These are phyloP conservation scores for Diaporthe helianthi DNA, from an alignment of 2,329 filamentous ascomycete genomes.

Conservation along the genomic window DNA sequence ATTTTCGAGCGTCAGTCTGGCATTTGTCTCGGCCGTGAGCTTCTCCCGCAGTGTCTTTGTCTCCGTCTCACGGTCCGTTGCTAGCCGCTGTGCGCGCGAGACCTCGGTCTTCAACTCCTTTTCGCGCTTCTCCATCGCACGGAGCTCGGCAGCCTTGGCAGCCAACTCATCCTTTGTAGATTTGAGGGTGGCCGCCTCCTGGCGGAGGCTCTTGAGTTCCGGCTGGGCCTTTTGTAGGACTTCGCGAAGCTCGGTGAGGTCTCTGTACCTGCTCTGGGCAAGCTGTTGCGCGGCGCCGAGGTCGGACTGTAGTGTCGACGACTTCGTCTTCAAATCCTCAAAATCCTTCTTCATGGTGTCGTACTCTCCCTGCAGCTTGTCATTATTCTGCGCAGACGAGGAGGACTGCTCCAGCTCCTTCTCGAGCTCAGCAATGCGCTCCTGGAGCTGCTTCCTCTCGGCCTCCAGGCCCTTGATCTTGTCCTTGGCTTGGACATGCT, in stretches of 20 bases:
- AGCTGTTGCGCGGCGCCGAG: slow-evolving; percentile 85
- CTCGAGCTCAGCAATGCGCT: slow-evolving; percentile 72
- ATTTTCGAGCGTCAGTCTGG: slow-evolving; percentile 78
- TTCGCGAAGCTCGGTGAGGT: slow-evolving; percentile 80
- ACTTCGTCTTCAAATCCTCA: slow-evolving; percentile 74
- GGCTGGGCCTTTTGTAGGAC: slow-evolving; percentile 85
- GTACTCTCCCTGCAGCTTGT: slow-evolving; percentile 68
- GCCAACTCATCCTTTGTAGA: slow-evolving; percentile 76
- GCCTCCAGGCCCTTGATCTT: slow-evolving; percentile 73
- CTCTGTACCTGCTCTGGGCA: slow-evolving; percentile 86
- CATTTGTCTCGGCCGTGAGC: slow-evolving; percentile 75
- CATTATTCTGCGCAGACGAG: slow-evolving; percentile 51
- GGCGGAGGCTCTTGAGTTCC: slow-evolving; percentile 79
- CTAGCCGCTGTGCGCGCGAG: slow-evolving; percentile 70
- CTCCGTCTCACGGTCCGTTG: slow-evolving; percentile 78
- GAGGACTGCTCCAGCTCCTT: slow-evolving; percentile 63
- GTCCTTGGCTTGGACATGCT: slow-evolving; percentile 84
- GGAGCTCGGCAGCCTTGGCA: slow-evolving; percentile 65
- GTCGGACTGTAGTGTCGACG: slow-evolving; percentile 77
- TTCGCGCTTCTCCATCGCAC: slow-evolving; percentile 80
- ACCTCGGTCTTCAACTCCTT: slow-evolving; percentile 82
- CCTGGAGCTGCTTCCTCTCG: slow-evolving; percentile 72
- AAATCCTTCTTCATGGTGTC: slow-evolving; percentile 60
- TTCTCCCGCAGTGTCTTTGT: slow-evolving; percentile 81
- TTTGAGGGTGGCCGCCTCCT: slow-evolving; percentile 79